Evolutionary conservation across 345 rosid genomes (phyloP).

Genomic region (Lenwebbia sp.): DNA sequence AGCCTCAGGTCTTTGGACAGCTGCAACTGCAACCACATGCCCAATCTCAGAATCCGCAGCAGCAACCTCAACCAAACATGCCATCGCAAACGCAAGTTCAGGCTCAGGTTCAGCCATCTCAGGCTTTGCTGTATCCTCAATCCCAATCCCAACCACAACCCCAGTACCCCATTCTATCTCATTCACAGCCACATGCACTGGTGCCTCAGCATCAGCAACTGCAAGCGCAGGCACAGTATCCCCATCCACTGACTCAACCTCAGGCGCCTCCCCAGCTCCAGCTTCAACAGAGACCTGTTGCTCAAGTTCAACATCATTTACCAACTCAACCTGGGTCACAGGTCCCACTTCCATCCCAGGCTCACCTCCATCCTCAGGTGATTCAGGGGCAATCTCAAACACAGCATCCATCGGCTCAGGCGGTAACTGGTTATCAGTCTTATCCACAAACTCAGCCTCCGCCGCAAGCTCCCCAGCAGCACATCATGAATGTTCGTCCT

Average conservation of each 20-base stretch:
- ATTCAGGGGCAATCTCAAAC: conserved; percentile 20
- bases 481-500: conserved; percentile 18
- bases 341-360: conserved; percentile 13
- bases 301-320: conserved; percentile 15
- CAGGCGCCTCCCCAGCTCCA: conserved; percentile 17
- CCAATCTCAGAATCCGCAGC: conserved; percentile 20
- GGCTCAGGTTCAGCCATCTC: conserved; percentile 20
- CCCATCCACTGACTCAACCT: conserved; percentile 16
- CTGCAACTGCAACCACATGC: conserved; percentile 15
- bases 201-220: conserved; percentile 37
- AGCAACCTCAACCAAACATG: conserved; percentile 13
- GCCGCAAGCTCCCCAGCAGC: conserved; percentile 30
- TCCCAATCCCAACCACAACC: conserved; percentile 7
- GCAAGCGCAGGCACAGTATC: conserved; percentile 12
- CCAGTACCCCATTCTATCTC: conserved; percentile 20
- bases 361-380: conserved; percentile 9
- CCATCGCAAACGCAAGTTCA: conserved; percentile 30
- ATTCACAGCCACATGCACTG: conserved; percentile 9
- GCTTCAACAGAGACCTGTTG: conserved; percentile 13
- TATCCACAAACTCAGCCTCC: conserved; percentile 35
- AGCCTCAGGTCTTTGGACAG: conserved; percentile 2
- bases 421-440: conserved; percentile 46
- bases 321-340: conserved; percentile 7
- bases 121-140: conserved; percentile 16
- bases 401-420: conserved; percentile 20